Percentiles rank a stretch among this genome's conserved stretches.
phyloP scores from a whole-genome alignment of 305 asterid species.

The Solanum aculeatissimum region DNA sequence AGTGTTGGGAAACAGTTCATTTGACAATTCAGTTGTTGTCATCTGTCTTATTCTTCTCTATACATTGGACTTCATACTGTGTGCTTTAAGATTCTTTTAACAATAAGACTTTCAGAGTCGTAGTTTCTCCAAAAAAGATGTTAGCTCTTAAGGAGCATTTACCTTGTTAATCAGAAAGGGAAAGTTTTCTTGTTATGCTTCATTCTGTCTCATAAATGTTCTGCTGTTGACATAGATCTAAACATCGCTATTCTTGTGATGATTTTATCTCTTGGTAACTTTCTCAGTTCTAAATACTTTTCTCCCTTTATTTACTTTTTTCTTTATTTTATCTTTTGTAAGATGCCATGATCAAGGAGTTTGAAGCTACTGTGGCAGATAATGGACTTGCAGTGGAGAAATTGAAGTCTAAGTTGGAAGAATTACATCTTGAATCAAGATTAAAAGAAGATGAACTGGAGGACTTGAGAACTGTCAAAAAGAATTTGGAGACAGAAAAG shows the following conservation, averaged over 20 bases:
- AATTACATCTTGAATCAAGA: conserved; percentile 49
- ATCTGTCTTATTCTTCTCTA: neutral
- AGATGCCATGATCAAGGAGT: conserved; percentile 47
- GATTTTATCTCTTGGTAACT: neutral
- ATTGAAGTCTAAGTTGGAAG: conserved; percentile 57
- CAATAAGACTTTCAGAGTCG: neutral
- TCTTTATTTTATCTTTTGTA: conserved; percentile 9
- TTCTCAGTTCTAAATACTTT: neutral
- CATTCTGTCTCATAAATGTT: neutral
- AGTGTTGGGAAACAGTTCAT: neutral
- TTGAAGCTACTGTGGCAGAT: conserved; percentile 52
- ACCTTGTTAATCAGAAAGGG: neutral
- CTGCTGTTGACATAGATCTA: neutral
- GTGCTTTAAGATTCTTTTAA: neutral
- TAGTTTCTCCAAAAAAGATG: neutral
- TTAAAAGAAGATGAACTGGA: conserved; percentile 51
- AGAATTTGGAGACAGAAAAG: conserved; percentile 48
- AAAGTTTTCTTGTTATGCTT: neutral
- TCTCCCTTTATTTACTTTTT: neutral
- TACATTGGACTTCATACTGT: neutral
- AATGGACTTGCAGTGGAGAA: conserved; percentile 37
- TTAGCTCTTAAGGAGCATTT: neutral
- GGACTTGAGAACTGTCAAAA: conserved; percentile 37
- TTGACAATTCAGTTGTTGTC: neutral
- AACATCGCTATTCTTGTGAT: neutral